Percentiles rank a stretch among this genome's conserved stretches.
These are phyloP conservation scores for Handroanthus guayacan DNA, from an alignment of 257 asterid genomes.

Conservation along the genomic window DNA sequence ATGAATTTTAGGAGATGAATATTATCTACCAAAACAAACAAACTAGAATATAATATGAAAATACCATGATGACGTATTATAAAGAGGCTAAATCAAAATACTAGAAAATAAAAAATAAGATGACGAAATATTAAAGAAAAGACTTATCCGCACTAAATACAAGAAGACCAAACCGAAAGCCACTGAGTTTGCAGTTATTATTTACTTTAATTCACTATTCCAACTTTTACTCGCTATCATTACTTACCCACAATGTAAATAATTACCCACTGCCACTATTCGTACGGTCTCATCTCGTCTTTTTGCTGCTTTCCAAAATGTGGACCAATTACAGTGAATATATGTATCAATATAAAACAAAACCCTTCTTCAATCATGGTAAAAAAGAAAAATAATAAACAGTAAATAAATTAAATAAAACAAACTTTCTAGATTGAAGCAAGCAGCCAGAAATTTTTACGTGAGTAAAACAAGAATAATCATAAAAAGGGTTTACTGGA, in stretches of 20 bases:
- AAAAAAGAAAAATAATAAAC: constrained; percentile 1
- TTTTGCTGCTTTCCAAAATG: constrained; percentile 34
- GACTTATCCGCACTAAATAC: constrained; percentile 46
- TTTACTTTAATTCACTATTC: constrained; percentile 28
- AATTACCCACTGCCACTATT: constrained; percentile 40
- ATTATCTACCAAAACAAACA: no score
- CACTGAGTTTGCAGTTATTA: not conserved
- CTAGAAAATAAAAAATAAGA: no score
- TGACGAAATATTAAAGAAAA: no score
- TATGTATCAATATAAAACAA: constrained; percentile 3
- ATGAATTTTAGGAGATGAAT: no score
- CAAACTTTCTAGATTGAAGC: constrained; percentile 43
- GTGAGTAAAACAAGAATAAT: constrained; percentile 36
- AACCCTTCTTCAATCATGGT: constrained; percentile 34
- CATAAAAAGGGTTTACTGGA: constrained; percentile 44
- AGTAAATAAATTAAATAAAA: not conserved
- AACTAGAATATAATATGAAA: no score
- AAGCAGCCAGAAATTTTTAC: constrained; percentile 24
- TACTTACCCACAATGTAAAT: constrained; percentile 37
- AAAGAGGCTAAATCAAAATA: no score
- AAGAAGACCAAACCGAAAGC: constrained; percentile 19
- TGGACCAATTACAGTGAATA: not conserved
- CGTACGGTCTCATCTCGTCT: constrained; percentile 44
- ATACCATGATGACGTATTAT: no score
- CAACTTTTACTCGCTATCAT: constrained; percentile 49